Percentiles rank a stretch among this genome's conserved stretches.
Conservation (phyloP, 1,139 yeast species). For the Protomyces gravidus region DNA sequence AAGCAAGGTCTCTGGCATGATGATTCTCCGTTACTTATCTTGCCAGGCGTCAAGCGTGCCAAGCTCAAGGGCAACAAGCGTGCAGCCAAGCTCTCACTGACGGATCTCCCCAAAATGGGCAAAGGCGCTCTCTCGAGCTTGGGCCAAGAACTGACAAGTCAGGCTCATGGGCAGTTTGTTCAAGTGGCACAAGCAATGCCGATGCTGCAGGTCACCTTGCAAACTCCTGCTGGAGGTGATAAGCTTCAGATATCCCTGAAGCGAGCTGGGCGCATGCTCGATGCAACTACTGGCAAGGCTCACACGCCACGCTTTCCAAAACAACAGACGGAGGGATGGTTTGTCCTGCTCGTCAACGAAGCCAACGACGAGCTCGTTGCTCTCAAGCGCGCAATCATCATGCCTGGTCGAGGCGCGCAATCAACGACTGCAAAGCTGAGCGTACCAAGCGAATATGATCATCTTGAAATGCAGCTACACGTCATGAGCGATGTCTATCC, state of each 20-base stretch:
- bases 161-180: conserved; percentile 11
- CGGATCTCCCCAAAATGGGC: conserved; percentile 32
- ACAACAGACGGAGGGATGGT: conserved; percentile 92
- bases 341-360: conserved; percentile 43
- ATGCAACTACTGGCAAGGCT: conserved; percentile 53
- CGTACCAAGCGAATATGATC: conserved; percentile 45
- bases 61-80: conserved; percentile 31
- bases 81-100: conserved; percentile 26
- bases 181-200: conserved; percentile 21
- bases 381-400: conserved; percentile 23
- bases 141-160: neutral
- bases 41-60: conserved; percentile 60
- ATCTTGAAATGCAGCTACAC: conserved; percentile 6
- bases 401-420: neutral
- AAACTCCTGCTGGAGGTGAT: conserved; percentile 11
- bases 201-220: conserved; percentile 1
- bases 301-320: conserved; percentile 82
- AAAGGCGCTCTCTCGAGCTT: conserved; percentile 39
- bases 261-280: conserved; percentile 32
- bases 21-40: conserved; percentile 60
- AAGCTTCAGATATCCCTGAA: conserved; percentile 18
- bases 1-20: conserved; percentile 88
- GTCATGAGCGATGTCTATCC: conserved; percentile 22
- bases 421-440: conserved; percentile 13
- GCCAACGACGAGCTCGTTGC: conserved; percentile 28